phyloP scores from a whole-genome alignment of 768 basidiomycete species.

The Rhizopogon rudus region DNA sequence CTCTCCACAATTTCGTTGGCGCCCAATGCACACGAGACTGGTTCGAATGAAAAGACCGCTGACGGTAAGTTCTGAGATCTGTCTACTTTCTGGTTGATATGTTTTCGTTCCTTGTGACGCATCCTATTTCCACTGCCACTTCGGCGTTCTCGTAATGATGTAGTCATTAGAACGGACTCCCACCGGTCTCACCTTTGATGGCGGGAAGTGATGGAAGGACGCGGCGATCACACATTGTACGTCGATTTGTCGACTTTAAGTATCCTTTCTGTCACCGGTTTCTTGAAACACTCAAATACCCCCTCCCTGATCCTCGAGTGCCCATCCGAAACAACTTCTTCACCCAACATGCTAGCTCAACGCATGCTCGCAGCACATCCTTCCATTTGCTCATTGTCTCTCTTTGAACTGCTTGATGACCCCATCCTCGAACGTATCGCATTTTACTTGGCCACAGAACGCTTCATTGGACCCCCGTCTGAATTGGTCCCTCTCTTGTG shows the following conservation, averaged over 20 bases:
- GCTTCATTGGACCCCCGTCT: constrained; percentile 40
- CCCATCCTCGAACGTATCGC: constrained; percentile 37
- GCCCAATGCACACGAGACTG: neutral
- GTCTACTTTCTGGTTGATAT: neutral
- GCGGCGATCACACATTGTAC: constrained; percentile 31
- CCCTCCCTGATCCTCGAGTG: constrained; percentile 6
- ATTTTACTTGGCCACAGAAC: constrained; percentile 31
- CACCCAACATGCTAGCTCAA: neutral
- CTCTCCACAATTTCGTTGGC: neutral
- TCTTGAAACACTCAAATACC: constrained; percentile 21
- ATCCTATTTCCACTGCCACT: neutral
- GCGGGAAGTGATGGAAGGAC: constrained; percentile 26
- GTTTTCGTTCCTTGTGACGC: neutral
- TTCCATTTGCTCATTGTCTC: constrained; percentile 4
- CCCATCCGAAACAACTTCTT: neutral
- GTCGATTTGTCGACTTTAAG: constrained; percentile 31
- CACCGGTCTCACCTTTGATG: constrained; percentile 3
- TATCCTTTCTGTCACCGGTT: constrained; percentile 25
- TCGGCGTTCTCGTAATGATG: constrained; percentile 28
- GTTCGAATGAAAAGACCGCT: constrained; percentile 6
- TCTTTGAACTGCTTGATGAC: constrained; percentile 16
- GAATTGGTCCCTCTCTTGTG: constrained; percentile 34
- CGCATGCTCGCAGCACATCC: neutral
- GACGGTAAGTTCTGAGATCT: neutral
- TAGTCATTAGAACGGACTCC: constrained; percentile 26